These are phyloP conservation scores for Globisporangium paroecandrum DNA, from an alignment of 352 stramenopile genomes.

Conservation along the genomic window DNA sequence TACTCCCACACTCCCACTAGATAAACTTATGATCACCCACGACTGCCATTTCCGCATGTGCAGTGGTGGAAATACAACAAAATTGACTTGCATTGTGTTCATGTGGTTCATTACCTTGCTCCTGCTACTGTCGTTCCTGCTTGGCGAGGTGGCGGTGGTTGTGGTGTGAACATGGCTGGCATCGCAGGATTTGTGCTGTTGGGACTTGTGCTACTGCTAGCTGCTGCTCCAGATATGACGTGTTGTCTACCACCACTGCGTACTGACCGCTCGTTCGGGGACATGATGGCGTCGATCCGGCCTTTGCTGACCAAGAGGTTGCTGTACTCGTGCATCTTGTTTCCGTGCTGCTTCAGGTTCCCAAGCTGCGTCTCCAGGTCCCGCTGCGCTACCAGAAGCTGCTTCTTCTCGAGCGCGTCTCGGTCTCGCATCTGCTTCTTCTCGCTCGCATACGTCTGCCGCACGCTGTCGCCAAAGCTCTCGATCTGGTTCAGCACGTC, in stretches of 20 bases:
- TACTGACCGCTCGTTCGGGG: constrained; percentile 2
- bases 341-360: constrained; percentile 30
- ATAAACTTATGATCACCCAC: constrained; percentile 8
- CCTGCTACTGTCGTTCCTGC: not conserved
- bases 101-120: not conserved
- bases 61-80: not conserved
- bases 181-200: not conserved
- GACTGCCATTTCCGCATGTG: not conserved
- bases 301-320: constrained; percentile 63
- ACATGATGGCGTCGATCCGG: constrained; percentile 36
- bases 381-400: constrained; percentile 29
- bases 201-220: too few relatives aligned
- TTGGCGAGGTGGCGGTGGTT: constrained; percentile 13
- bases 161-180: constrained; percentile 10
- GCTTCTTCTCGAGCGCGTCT: constrained; percentile 32
- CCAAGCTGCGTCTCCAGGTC: constrained; percentile 40
- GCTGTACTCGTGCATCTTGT: constrained; percentile 57
- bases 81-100: not conserved
- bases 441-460: constrained; percentile 36
- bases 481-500: constrained; percentile 55
- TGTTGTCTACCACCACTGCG: not conserved
- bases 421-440: constrained; percentile 33
- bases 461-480: constrained; percentile 49
- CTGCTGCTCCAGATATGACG: not conserved
- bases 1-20: not conserved